Base-by-base conservation (phyloP, 768 basidiomycete species). In the Chalciporus chontae region DNA sequence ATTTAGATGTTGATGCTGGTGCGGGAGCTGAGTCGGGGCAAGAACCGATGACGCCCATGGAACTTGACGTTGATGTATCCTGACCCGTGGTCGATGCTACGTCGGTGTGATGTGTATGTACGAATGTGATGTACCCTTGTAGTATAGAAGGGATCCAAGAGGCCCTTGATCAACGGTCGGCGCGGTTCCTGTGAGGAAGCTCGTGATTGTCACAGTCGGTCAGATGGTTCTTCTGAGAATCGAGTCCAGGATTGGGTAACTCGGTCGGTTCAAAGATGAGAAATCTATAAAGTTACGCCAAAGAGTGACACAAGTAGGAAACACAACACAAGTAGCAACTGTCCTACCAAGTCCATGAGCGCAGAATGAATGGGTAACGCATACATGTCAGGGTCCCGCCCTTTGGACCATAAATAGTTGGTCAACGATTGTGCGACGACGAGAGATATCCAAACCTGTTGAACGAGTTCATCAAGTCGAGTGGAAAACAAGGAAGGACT, bases 301-400 rank as follows among this genome's bases (percentile, higher is more conserved):
- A 77, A 34, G 13, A 58, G 58, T 2, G 80, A 77, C 3, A 85
- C 84, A 24, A 90, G 69, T 64, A 83, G 78, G 57, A 87, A 90
- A 63, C 86, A 87, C 1, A 79, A 58, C 2, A 91, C 90, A 8
- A 97, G 78, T 8, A 95, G 71, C 18, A 87, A 64, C 63, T 94
- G 88, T 14, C 91, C 90, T 27, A 88, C 69, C 45, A 95, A 79
- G 65, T 94, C 91, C 76, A 94, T 85, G 38, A 91, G 62, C 1
- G 93, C 90, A 10, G 90, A 92, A 56, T 95, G 93, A 23, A 95
- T 80, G 8, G 94, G 94, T n/a, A 97, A 71, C 2, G 92, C 92
- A 64, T 95, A 94, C 70, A 88, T 84, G 65, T 97, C 94, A 5
- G 94, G 94, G 64, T 97, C 94, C 23, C 83, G 74, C 10, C 79